Evolutionary conservation across 805 yeast species (phyloP).

Genomic region (Torulaspora microellipsoides): DNA sequence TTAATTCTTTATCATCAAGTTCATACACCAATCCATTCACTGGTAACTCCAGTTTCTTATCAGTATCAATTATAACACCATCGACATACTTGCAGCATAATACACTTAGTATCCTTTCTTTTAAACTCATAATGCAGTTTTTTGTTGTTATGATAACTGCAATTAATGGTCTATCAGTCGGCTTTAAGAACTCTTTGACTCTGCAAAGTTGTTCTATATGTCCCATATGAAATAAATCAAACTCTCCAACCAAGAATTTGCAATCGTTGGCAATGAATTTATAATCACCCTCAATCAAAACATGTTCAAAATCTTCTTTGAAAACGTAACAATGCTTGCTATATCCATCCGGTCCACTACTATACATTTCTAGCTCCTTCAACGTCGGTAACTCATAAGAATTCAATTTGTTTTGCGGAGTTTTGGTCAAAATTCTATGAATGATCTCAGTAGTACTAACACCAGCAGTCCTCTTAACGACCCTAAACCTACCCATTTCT

Average conservation of each 20-base stretch:
- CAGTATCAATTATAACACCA: constrained; percentile 52
- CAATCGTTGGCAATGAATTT: constrained; percentile 1
- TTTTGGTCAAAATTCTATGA: constrained; percentile 63
- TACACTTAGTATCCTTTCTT: constrained; percentile 83
- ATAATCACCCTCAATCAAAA: constrained; percentile 19
- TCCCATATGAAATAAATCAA: constrained; percentile 91
- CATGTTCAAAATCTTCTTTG: constrained; percentile 38
- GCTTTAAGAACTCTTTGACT: constrained; percentile 40
- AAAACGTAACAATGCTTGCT: constrained; percentile 53
- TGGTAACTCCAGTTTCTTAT: not conserved
- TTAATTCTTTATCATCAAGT: constrained; percentile 40
- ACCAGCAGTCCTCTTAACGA: constrained; percentile 91
- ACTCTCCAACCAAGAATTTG: constrained; percentile 61
- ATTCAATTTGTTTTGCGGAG: not conserved
- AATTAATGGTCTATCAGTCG: constrained; percentile 47
- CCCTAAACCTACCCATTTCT: constrained; percentile 76
- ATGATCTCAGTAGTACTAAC: constrained; percentile 94
- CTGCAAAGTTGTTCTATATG: constrained; percentile 70
- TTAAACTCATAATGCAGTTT: constrained; percentile 80
- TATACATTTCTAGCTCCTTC: constrained; percentile 43
- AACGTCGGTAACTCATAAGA: constrained; percentile 9
- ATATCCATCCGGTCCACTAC: constrained; percentile 59
- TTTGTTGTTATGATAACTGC: constrained; percentile 54
- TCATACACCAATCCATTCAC: constrained; percentile 10
- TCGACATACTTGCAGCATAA: constrained; percentile 84